Conservation (phyloP, 306 rosid genomes). For the Hippophae gyantsensis region DNA sequence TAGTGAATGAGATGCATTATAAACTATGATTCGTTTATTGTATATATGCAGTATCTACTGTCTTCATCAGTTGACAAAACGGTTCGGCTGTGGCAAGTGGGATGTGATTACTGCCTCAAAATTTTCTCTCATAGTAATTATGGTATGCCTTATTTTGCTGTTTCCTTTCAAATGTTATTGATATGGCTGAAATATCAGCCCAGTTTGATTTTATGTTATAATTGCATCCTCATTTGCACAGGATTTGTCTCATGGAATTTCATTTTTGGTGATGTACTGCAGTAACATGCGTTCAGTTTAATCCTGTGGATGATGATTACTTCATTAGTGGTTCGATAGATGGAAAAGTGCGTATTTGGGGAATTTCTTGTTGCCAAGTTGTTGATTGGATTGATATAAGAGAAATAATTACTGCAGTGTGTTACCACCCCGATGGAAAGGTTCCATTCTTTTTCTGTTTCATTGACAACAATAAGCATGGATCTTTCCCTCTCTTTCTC, state of each 20-base stretch:
- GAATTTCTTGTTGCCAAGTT: constrained; percentile 61
- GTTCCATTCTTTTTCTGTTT: constrained; percentile 33
- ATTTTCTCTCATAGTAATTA: constrained; percentile 86
- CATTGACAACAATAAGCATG: constrained; percentile 7
- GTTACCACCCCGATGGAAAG: constrained; percentile 91
- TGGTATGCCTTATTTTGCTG: constrained; percentile 36
- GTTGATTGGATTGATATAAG: constrained; percentile 71
- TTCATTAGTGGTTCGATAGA: constrained; percentile 97
- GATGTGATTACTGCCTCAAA: constrained; percentile 54
- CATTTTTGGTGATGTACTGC: constrained; percentile 19
- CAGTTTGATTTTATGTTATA: constrained; percentile 6
- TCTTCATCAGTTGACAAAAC: constrained; percentile 90
- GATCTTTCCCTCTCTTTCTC: not conserved
- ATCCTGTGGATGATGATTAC: constrained; percentile 78
- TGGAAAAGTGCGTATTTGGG: constrained; percentile 96
- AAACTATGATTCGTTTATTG: constrained; percentile 15
- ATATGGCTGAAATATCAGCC: constrained; percentile 13
- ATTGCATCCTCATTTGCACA: not conserved
- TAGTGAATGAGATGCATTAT: not conserved
- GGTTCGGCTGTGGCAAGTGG: constrained; percentile 83
- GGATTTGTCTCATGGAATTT: constrained; percentile 15
- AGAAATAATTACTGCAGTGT: constrained; percentile 82
- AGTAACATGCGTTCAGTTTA: constrained; percentile 92
- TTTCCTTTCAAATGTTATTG: constrained; percentile 1
- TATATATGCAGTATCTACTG: constrained; percentile 60